Conservation (phyloP, 2,329 filamentous ascomycete species). For the Xylariaceae sp. region DNA sequence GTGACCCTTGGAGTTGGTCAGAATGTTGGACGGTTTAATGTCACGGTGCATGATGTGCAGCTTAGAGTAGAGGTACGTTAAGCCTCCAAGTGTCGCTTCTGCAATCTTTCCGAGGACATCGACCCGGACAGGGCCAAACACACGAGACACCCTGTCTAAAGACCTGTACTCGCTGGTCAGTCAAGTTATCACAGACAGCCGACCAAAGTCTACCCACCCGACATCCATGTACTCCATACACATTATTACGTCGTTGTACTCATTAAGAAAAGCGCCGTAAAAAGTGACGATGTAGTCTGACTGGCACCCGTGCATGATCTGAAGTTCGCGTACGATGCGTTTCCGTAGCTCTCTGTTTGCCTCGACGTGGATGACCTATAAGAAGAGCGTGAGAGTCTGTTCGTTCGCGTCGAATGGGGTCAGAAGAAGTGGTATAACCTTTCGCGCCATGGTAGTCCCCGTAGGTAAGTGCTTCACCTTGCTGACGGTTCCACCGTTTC, state of each 20-base stretch:
- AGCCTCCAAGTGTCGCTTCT: constrained; percentile 85
- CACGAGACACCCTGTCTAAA: constrained; percentile 86
- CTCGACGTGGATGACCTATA: constrained; percentile 92
- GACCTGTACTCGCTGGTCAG: constrained; percentile 53
- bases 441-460: constrained; percentile 94
- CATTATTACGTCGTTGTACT: constrained; percentile 96
- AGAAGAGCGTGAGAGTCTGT: constrained; percentile 3
- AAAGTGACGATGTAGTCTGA: constrained; percentile 96
- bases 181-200: constrained; percentile 2
- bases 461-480: constrained; percentile 95
- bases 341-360: constrained; percentile 96
- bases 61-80: constrained; percentile 91
- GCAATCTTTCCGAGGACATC: constrained; percentile 97
- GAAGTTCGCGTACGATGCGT: constrained; percentile 91
- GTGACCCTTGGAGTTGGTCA: constrained; percentile 87
- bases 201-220: constrained; percentile 60
- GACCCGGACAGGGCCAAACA: constrained; percentile 90
- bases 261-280: constrained; percentile 94
- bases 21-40: constrained; percentile 96
- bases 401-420: not conserved
- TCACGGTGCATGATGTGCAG: constrained; percentile 99
- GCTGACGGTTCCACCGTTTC: constrained; percentile 96
- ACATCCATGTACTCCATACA: constrained; percentile 99
- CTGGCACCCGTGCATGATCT: constrained; percentile 98
- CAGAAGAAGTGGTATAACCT: constrained; percentile 54